A percentile compares a stretch with the other conserved stretches of the same genome.
Conservation (phyloP, 257 asterid species). For the Linaria vulgaris region DNA sequence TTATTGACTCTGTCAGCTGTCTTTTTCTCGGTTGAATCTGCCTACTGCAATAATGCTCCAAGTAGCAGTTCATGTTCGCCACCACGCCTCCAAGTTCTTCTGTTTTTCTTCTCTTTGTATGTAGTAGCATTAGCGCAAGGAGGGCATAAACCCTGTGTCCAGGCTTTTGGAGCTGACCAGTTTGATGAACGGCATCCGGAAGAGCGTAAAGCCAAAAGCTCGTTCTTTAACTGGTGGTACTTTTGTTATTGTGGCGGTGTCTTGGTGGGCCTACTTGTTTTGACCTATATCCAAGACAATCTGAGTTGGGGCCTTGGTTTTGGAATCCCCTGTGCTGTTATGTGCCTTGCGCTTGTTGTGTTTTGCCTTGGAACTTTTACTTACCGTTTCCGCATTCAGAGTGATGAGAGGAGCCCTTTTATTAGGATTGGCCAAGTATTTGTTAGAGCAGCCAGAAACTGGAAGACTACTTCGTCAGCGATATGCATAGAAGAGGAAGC, state of each 20-base stretch:
- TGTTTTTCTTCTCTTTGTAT: slow-evolving; percentile 62
- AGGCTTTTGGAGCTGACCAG: slow-evolving; percentile 78
- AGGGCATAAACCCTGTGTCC: slow-evolving; percentile 75
- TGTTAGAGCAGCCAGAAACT: slow-evolving; percentile 44
- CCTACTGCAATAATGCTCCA: slow-evolving; percentile 37
- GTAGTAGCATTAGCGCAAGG: slow-evolving; percentile 61
- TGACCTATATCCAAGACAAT: slow-evolving; percentile 70
- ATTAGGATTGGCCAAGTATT: slow-evolving; percentile 55
- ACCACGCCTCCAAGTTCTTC: slow-evolving; percentile 35
- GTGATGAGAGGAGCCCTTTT: slow-evolving; percentile 45
- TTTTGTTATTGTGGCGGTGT: slow-evolving; percentile 44
- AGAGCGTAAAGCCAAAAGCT: slow-evolving; percentile 65
- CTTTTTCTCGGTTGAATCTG: slow-evolving; percentile 28
- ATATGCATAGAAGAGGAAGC: slow-evolving; percentile 42
- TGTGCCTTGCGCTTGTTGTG: slow-evolving; percentile 51
- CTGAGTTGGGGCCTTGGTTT: slow-evolving; percentile 76
- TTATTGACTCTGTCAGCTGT: slow-evolving; percentile 47
- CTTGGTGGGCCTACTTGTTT: slow-evolving; percentile 34
- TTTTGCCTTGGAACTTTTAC: slow-evolving; percentile 55
- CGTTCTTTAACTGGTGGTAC: slow-evolving; percentile 82
- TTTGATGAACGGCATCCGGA: slow-evolving; percentile 54
- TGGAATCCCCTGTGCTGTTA: slow-evolving; percentile 64
- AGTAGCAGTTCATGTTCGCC: slow-evolving; percentile 44
- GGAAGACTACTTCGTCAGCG: slow-evolving; percentile 33
- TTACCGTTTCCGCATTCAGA: slow-evolving; percentile 42